phyloP scores from a whole-genome alignment of 495 filamentous ascomycete species.

The Terfezia boudieri region DNA sequence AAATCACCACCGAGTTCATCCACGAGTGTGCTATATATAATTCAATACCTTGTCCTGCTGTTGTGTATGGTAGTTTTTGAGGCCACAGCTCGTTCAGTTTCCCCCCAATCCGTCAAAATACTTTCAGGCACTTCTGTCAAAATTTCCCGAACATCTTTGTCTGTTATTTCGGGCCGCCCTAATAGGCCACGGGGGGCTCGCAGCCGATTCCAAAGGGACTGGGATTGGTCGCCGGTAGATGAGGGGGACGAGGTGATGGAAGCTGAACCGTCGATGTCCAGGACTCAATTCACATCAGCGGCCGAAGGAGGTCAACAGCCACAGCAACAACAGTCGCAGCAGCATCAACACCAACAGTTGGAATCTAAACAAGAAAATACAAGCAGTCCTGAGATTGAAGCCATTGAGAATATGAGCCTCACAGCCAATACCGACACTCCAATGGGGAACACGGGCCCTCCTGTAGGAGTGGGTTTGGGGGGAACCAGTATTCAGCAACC shows the following conservation, averaged over 20 bases:
- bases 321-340: background rate
- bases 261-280: background rate
- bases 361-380: constrained; percentile 15
- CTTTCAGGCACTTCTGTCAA: background rate
- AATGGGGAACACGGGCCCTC: constrained; percentile 22
- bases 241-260: background rate
- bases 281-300: background rate
- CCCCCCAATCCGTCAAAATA: background rate
- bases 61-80: too few relatives aligned
- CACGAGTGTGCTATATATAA: too few relatives aligned
- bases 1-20: too few relatives aligned
- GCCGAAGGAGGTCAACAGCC: background rate
- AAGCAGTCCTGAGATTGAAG: constrained; percentile 17
- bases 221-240: background rate
- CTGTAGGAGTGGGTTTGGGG: constrained; percentile 25
- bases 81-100: too few relatives aligned
- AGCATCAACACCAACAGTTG: background rate
- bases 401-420: constrained; percentile 16
- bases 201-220: background rate
- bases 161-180: background rate
- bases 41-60: too few relatives aligned
- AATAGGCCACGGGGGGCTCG: background rate
- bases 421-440: constrained; percentile 24
- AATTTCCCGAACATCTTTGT: background rate
- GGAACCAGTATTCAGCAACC: constrained; percentile 79